Conservation (phyloP, 441 rosid species). For the Eruca vesicaria region DNA sequence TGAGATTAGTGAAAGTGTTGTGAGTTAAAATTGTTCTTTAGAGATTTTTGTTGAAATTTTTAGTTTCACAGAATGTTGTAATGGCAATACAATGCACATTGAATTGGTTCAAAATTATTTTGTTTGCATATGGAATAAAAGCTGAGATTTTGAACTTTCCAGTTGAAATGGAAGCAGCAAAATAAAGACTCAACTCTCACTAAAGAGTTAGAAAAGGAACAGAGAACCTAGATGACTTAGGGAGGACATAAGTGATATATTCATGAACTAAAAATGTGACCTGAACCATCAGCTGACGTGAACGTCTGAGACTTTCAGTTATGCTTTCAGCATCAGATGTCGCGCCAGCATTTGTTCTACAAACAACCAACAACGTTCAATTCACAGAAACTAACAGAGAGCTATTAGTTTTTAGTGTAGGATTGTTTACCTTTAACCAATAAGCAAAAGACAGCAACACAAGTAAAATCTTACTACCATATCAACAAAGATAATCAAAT, state of each 20-base stretch:
- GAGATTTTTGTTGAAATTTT: not conserved
- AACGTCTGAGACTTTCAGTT: no score
- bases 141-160: not conserved
- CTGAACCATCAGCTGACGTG: no score
- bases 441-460: not conserved
- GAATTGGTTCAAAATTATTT: not conserved
- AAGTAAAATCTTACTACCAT: not conserved
- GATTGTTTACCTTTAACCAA: not conserved
- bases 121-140: not conserved
- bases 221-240: not conserved
- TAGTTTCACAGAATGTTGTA: not conserved
- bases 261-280: conserved; percentile 3
- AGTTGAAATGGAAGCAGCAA: not conserved
- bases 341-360: conserved; percentile 90
- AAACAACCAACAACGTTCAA: conserved; percentile 12
- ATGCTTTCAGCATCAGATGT: no score
- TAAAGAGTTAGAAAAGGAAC: no score
- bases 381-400: not conserved
- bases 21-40: not conserved
- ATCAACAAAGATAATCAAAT: not conserved
- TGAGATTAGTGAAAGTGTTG: not conserved
- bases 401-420: not conserved
- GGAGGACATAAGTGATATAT: not conserved
- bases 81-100: not conserved
- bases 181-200: no score